These are phyloP conservation scores for Trypethelium eluteriae DNA, from an alignment of 495 filamentous ascomycete species.

Conservation along the genomic window DNA sequence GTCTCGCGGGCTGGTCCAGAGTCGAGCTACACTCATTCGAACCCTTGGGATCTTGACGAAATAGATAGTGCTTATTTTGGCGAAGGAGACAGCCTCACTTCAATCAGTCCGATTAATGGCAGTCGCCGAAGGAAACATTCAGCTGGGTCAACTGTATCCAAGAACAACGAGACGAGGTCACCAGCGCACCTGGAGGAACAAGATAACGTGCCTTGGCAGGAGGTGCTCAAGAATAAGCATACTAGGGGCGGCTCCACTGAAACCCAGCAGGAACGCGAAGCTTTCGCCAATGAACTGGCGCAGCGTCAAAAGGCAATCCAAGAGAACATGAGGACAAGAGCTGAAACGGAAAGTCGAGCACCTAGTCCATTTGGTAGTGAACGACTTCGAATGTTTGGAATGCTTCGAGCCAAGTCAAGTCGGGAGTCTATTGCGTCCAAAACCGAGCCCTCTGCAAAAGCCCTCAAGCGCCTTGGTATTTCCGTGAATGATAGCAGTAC, in stretches of 20 bases:
- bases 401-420: constrained; percentile 61
- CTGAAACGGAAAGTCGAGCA: constrained; percentile 57
- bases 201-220: constrained; percentile 34
- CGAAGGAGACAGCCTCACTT: constrained; percentile 30
- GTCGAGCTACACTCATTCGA: constrained; percentile 39
- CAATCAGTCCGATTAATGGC: constrained; percentile 25
- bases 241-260: constrained; percentile 51
- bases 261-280: constrained; percentile 60
- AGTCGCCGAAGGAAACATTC: constrained; percentile 20
- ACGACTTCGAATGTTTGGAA: constrained; percentile 54
- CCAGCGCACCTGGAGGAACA: constrained; percentile 18
- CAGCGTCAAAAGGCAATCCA: constrained; percentile 68
- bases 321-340: constrained; percentile 68
- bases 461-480: constrained; percentile 61
- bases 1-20: constrained; percentile 18
- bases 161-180: constrained; percentile 24
- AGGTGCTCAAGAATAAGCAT: constrained; percentile 39
- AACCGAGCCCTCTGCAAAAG: constrained; percentile 47
- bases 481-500: constrained; percentile 40
- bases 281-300: constrained; percentile 73
- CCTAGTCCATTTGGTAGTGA: constrained; percentile 40
- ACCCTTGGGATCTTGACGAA: constrained; percentile 49
- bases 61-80: constrained; percentile 41
- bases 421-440: constrained; percentile 51
- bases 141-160: constrained; percentile 6